These are phyloP conservation scores for Agaricus subrufescens DNA, from an alignment of 768 basidiomycete species.

Conservation along the genomic window DNA sequence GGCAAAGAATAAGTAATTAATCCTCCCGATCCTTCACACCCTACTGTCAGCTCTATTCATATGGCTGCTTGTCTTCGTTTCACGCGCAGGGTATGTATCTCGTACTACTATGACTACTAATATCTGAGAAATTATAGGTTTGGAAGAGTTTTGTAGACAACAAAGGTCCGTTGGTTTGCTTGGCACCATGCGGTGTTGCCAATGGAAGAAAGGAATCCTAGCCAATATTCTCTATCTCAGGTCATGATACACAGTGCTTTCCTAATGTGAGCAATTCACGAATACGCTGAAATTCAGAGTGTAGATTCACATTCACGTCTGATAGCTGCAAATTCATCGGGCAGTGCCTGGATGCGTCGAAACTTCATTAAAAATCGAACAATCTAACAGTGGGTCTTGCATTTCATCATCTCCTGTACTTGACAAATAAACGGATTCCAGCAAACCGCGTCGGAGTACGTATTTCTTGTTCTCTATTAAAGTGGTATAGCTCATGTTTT, in stretches of 20 bases:
- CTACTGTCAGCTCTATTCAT: neutral
- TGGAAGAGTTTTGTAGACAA: conserved; percentile 80
- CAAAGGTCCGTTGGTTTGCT: conserved; percentile 41
- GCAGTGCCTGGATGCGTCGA: conserved; percentile 72
- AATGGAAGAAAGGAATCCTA: conserved; percentile 2
- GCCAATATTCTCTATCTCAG: conserved; percentile 29
- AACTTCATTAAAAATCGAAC: conserved; percentile 67
- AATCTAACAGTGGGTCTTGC: conserved; percentile 57
- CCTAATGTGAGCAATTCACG: conserved; percentile 50
- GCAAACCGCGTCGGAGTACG: conserved; percentile 81
- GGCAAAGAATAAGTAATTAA: neutral
- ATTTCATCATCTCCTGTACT: neutral
- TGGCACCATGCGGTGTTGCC: neutral
- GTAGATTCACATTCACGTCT: neutral
- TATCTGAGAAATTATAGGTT: conserved; percentile 40
- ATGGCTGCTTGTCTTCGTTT: conserved; percentile 74
- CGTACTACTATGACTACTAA: neutral
- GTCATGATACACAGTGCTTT: conserved; percentile 78
- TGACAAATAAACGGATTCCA: conserved; percentile 21
- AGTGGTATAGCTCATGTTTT: conserved; percentile 1
- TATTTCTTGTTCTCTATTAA: conserved; percentile 8
- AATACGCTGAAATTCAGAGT: neutral
- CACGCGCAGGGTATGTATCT: conserved; percentile 47
- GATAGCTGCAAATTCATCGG: conserved; percentile 55
- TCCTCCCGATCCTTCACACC: neutral